A percentile compares a stretch with the other conserved stretches of the same genome.
phyloP scores from a whole-genome alignment of 805 yeast species.

The Yamadazyma sp. region DNA sequence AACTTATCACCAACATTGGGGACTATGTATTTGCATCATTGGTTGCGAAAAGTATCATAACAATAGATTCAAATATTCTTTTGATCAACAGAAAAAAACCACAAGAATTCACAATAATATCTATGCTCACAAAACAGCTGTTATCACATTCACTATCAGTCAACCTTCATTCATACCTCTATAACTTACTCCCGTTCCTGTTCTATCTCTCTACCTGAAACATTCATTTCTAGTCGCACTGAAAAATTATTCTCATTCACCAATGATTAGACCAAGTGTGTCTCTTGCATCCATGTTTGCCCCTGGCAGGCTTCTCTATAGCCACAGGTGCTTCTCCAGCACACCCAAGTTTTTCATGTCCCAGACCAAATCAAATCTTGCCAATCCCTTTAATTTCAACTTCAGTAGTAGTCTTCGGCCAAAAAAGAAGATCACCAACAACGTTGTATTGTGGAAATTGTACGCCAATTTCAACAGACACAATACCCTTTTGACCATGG shows the following conservation, averaged over 20 bases:
- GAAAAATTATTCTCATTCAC: conserved; percentile 7
- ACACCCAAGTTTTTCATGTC: not conserved
- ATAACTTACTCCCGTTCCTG: no score
- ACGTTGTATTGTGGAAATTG: conserved; percentile 63
- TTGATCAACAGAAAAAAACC: no score
- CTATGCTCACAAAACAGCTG: no score
- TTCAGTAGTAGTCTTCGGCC: not conserved
- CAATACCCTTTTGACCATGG: conserved; percentile 77
- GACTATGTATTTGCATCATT: no score
- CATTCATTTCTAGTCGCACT: not conserved
- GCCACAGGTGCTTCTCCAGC: not conserved
- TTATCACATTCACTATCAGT: no score
- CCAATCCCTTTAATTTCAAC: conserved; percentile 1
- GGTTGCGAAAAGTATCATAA: no score
- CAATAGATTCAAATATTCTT: no score
- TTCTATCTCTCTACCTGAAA: no score
- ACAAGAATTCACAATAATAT: no score
- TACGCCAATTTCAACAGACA: conserved; percentile 78
- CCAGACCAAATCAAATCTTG: conserved; percentile 1
- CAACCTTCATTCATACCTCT: no score
- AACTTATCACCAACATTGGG: no score
- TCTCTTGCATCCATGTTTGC: conserved; percentile 1
- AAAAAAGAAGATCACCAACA: conserved; percentile 18
- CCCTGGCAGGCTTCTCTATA: not conserved
- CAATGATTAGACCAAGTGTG: conserved; percentile 6